Conservation (phyloP, 2,329 filamentous ascomycete genomes). For the Xylaria sp. region DNA sequence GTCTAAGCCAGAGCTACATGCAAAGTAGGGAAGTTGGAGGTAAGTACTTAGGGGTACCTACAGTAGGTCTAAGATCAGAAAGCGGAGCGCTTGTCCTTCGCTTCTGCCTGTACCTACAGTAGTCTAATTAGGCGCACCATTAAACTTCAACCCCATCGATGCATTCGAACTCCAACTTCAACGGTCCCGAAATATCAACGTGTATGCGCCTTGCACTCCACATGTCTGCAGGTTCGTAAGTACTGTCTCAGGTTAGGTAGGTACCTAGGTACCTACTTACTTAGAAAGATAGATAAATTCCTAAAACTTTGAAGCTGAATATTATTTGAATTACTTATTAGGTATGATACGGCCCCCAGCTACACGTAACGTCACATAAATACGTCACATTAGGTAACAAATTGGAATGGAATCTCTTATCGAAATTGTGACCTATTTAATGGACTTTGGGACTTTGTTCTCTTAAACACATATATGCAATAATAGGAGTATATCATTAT, state of each 20-base stretch:
- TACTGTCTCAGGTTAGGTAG: background rate
- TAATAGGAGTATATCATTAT: slow-evolving; percentile 3
- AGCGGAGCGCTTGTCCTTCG: slow-evolving; percentile 8
- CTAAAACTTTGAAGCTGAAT: too few relatives aligned
- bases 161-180: background rate
- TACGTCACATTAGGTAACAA: too few relatives aligned
- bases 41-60: background rate
- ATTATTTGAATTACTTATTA: too few relatives aligned
- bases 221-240: background rate
- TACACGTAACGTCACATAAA: too few relatives aligned
- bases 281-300: background rate
- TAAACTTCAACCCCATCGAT: background rate
- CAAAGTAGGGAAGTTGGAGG: too few relatives aligned
- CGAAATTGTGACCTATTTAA: too few relatives aligned
- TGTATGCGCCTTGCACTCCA: background rate
- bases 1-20: background rate
- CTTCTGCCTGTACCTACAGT: slow-evolving; percentile 15
- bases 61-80: background rate
- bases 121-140: slow-evolving; percentile 4
- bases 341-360: too few relatives aligned
- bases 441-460: too few relatives aligned
- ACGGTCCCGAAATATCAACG: background rate
- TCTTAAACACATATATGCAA: too few relatives aligned
- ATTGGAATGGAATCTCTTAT: too few relatives aligned
- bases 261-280: background rate